phyloP scores from a whole-genome alignment of 148 eudicot genomes.

The Fallopia convolvulus region DNA sequence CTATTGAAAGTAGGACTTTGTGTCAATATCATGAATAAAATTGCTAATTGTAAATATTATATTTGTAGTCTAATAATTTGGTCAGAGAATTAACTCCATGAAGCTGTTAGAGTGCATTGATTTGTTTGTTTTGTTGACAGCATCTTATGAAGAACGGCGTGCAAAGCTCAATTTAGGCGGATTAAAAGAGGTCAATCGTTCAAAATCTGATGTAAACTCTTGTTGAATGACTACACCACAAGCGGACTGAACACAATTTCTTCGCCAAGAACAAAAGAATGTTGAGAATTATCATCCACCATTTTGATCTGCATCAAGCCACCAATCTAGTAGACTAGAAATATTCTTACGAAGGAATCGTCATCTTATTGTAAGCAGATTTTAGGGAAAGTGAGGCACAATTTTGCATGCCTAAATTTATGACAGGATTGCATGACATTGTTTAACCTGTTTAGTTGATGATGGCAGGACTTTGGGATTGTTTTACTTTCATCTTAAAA shows the following conservation, averaged over 20 bases:
- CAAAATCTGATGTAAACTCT: background rate
- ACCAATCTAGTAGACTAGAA: background rate
- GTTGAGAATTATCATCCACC: background rate
- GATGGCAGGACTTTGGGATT: too few species aligned
- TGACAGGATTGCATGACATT: too few species aligned
- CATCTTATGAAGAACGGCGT: conserved; percentile 43
- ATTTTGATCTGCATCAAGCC: background rate
- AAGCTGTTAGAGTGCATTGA: background rate
- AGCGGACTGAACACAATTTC: background rate
- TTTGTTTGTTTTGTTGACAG: conserved; percentile 16
- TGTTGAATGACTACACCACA: background rate
- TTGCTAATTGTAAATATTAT: too few species aligned
- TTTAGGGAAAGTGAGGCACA: too few species aligned
- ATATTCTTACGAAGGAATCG: background rate
- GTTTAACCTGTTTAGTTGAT: too few species aligned
- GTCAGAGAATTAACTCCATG: background rate
- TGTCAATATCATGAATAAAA: background rate
- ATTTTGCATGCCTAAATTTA: too few species aligned
- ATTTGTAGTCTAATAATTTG: background rate
- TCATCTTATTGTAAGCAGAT: background rate
- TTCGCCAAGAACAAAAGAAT: background rate
- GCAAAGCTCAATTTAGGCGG: conserved; percentile 21
- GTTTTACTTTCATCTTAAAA: too few species aligned
- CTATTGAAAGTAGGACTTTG: background rate
- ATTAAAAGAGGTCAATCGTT: background rate